phyloP scores from a whole-genome alignment of 192 early-diverging fungal species.

The Pecoramyces ruminantium region DNA sequence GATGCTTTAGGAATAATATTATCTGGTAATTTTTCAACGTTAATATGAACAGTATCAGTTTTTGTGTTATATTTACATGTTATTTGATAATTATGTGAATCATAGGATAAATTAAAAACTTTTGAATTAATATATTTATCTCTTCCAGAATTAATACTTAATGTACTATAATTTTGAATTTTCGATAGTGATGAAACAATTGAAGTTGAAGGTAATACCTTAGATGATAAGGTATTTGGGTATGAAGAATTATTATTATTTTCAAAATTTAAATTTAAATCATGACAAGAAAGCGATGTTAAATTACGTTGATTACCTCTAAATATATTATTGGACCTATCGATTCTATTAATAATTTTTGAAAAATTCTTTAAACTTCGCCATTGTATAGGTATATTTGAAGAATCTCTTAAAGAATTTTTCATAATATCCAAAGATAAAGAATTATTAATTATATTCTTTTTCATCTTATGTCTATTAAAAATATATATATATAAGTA shows the following conservation, averaged over 20 bases:
- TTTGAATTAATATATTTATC: neutral
- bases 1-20: neutral
- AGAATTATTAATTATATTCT: neutral
- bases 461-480: neutral
- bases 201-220: neutral
- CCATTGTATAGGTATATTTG: neutral
- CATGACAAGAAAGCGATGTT: neutral
- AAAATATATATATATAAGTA: no score
- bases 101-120: neutral
- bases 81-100: neutral
- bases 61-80: neutral
- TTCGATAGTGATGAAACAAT: neutral
- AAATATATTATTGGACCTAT: neutral
- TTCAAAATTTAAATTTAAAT: neutral
- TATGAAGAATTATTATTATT: neutral
- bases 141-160: neutral
- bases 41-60: neutral
- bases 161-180: neutral
- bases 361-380: neutral
- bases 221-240: neutral
- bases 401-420: neutral
- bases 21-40: neutral
- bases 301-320: neutral
- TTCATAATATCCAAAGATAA: neutral
- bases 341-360: neutral